Conservation (phyloP, 305 asterid species). For the Plantago lanceolata region DNA sequence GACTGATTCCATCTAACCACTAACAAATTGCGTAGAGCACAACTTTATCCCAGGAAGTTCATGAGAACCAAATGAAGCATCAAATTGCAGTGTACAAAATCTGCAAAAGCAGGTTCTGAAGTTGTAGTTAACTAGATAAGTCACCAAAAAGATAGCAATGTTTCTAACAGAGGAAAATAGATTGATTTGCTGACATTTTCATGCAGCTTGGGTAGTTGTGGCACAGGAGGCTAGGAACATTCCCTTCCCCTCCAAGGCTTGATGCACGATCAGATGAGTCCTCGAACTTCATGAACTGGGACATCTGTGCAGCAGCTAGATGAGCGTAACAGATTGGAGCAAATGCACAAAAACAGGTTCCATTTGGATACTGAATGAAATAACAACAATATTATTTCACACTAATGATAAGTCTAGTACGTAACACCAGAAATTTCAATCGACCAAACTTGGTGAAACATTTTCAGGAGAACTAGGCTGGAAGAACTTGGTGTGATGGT, state of each 20-base stretch:
- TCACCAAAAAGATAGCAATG: too few species aligned
- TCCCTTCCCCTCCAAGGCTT: constrained; percentile 38
- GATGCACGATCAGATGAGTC: constrained; percentile 48
- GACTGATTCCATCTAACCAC: too few species aligned
- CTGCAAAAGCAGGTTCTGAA: too few species aligned
- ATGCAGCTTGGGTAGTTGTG: constrained; percentile 41
- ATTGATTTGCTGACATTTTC: constrained; percentile 25
- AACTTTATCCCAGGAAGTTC: too few species aligned
- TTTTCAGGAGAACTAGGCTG: constrained; percentile 43
- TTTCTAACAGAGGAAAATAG: constrained; percentile 61
- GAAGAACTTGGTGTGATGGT: constrained; percentile 71
- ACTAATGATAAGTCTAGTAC: too few species aligned
- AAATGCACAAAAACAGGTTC: constrained; percentile 34
- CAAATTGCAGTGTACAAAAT: too few species aligned
- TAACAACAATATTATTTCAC: too few species aligned
- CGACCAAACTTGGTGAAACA: constrained; percentile 62
- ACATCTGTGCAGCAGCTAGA: constrained; percentile 60
- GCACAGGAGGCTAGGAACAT: constrained; percentile 28
- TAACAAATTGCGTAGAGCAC: too few species aligned
- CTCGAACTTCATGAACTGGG: constrained; percentile 57
- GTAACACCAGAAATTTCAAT: too few species aligned
- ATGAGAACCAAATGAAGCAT: too few species aligned
- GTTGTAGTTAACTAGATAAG: too few species aligned
- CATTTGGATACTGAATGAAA: too few species aligned
- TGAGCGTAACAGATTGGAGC: constrained; percentile 77